These are phyloP conservation scores for Vitis rupestris DNA, from an alignment of 164 flowering plant genomes.

Conservation along the genomic window DNA sequence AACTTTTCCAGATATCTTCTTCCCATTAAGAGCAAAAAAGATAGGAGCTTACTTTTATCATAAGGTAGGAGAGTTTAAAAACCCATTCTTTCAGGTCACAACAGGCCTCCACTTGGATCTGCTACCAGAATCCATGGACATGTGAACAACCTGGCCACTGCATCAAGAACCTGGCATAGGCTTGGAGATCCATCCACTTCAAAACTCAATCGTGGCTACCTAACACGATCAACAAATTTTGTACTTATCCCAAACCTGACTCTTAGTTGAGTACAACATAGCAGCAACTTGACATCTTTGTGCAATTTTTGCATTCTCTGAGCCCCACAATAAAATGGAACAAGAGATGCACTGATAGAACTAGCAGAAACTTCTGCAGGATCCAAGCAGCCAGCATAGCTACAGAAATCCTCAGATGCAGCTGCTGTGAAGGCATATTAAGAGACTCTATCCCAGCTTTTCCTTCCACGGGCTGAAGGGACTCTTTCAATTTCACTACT, in stretches of 20 bases:
- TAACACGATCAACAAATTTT: slow-evolving; percentile 69
- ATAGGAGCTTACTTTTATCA: slow-evolving; percentile 72
- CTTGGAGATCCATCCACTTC: slow-evolving; percentile 58
- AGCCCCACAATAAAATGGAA: slow-evolving; percentile 45
- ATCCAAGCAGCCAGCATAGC: slow-evolving; percentile 43
- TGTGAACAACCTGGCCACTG: slow-evolving; percentile 54
- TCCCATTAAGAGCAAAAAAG: neutral
- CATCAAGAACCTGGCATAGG: slow-evolving; percentile 64
- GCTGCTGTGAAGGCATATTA: slow-evolving; percentile 17
- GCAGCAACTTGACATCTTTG: slow-evolving; percentile 44
- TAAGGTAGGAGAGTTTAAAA: slow-evolving; percentile 52
- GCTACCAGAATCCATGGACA: slow-evolving; percentile 62
- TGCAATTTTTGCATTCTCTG: slow-evolving; percentile 56
- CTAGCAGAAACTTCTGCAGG: slow-evolving; percentile 58
- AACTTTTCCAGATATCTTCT: too few species aligned
- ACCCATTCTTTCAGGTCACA: slow-evolving; percentile 59
- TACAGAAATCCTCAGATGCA: slow-evolving; percentile 34
- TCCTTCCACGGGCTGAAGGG: slow-evolving; percentile 37
- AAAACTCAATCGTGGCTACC: slow-evolving; percentile 74
- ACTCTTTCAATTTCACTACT: slow-evolving; percentile 35
- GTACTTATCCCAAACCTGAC: slow-evolving; percentile 75
- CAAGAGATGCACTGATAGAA: slow-evolving; percentile 46
- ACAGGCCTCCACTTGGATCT: slow-evolving; percentile 80
- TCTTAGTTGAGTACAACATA: slow-evolving; percentile 44
- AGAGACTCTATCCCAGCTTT: slow-evolving; percentile 25